Evolutionary conservation across 2,329 filamentous ascomycete genomes (phyloP), one percentile per base, ranked within the genome.

Genomic region (Neofusicoccum kwambonambiense): DNA sequence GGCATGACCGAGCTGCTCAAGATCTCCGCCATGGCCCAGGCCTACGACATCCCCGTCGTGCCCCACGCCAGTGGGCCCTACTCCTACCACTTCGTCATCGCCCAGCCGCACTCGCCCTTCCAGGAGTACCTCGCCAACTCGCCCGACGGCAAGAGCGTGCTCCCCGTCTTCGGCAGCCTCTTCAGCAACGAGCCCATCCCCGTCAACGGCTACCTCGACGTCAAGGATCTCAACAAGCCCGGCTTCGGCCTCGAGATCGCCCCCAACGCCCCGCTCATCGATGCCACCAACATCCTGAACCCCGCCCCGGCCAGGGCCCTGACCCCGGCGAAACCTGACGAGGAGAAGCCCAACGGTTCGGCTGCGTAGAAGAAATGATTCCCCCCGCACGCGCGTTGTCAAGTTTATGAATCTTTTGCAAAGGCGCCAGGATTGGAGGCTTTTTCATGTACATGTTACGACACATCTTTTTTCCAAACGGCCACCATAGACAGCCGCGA

Each of bases 121-220:
- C 93, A 97, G 78, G 93, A 97, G 79, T 97, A 97, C 74, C 85
- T 97, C 27, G 93, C 93, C 70, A 97, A 97, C 80, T 96, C 92
- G 2, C 87, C 93, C 0, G 93, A 97, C 72, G 93, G 93, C 56
- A 91, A 92, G 82, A 93, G 88, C 67, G 93, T 97, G 17, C 81
- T 94, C 67, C 93, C 93, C 2, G 93, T 97, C 6, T 97, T 97
- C 77, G 93, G 93, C 41, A 91, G 96, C 71, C 82, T 97, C 60
- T 97, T 97, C 79, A 73, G 90, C 41, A 93, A 97, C 76, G 93
- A 97, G 81, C 93, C 93, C 4, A 94, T 97, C 66, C 93, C 93
- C 1, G 87, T 83, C 12, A 89, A 92, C 71, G 93, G 93, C 0
- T 96, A 87, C 77, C 83, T 97, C 57, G 91, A 92, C 67, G 86